Base-by-base conservation (phyloP, 371 early-diverging fungal species). In the Catenaria anguillulae region DNA sequence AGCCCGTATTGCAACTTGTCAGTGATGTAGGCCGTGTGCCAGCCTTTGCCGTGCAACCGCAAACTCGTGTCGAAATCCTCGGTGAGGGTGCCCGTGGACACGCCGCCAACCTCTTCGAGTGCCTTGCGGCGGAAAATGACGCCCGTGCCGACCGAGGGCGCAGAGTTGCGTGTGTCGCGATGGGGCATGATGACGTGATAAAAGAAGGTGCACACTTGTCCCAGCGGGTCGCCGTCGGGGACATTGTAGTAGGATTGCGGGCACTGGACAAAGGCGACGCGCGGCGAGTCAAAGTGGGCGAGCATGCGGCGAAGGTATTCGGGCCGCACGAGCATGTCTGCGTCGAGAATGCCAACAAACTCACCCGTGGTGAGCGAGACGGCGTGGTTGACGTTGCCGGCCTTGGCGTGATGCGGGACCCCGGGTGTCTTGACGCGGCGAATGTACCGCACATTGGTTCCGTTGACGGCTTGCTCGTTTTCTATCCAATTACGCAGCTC, bases 311-410 rank as follows among this genome's bases (percentile, higher is more conserved):
- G 24, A 17, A 62, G 40, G 56, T 24, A 62, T 10, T 62, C 54
- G 26, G 55, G 55, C 0, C 37, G 1, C 4, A 52, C 34, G 24
- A 67, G 24, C 67, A 67, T 67, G 61, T 67, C 67, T 0, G 64
- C 66, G 56, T 67, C 67, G 31, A 67, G 62, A 21, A 65, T 54
- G 0, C 56, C 52, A 6, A 67, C 64, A 33, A 61, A 65, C 33
- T 64, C 64, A 26, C 67, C 65, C 5, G 35, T 58, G 21, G 67
- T 64, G 33, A 58, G 33, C 10, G 40, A 26, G 23, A 67, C 19
- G 23, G 64, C 64, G 43, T 67, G 65, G 67, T 67, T 67, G 61
- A 67, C 62, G 52, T 67, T 67, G 26, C 67, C 67, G 33, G 67
- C 67, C 33, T 67, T 67, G 55, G 61, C 65, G 62, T 67, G 67